Percentiles rank a stretch among this genome's conserved stretches.
These are phyloP conservation scores for Saturnispora zaruensis DNA, from an alignment of 805 yeast species.

Conservation along the genomic window DNA sequence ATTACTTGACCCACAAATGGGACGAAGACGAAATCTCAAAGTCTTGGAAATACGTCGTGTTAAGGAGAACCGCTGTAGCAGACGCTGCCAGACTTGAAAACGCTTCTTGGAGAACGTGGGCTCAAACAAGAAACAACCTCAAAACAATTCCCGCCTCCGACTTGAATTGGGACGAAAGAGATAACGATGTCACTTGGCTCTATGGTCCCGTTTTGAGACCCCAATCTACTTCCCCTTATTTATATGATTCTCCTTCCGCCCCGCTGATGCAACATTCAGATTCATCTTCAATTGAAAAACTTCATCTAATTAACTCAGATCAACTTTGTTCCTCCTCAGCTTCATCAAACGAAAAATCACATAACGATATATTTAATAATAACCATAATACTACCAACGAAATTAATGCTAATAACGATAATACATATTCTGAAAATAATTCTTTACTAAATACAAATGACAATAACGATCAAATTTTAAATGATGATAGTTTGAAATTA, in stretches of 20 bases:
- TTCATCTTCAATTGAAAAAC: not conserved
- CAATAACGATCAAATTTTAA: slow-evolving; percentile 4
- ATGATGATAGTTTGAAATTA: slow-evolving; percentile 4
- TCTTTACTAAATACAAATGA: slow-evolving; percentile 2
- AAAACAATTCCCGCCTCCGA: slow-evolving; percentile 82
- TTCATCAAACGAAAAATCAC: not conserved
- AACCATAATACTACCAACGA: slow-evolving; percentile 1
- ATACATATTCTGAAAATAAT: not conserved
- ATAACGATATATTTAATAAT: not conserved
- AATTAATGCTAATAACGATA: not conserved
- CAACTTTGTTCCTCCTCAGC: not conserved
- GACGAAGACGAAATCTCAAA: slow-evolving; percentile 86
- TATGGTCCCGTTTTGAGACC: slow-evolving; percentile 65
- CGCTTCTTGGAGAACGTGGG: slow-evolving; percentile 97
- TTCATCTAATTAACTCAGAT: not conserved
- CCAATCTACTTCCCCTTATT: not conserved
- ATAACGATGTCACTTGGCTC: slow-evolving; percentile 94
- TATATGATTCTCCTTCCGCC: not conserved
- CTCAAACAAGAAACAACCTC: slow-evolving; percentile 66
- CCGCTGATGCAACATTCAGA: not conserved
- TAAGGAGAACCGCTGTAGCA: slow-evolving; percentile 79
- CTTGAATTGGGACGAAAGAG: slow-evolving; percentile 88
- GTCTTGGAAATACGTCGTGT: slow-evolving; percentile 90
- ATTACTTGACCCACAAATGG: slow-evolving; percentile 94
- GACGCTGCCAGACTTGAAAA: slow-evolving; percentile 67